phyloP scores from a whole-genome alignment of 1,284 basidiomycete species.

The Boletus calvinii region DNA sequence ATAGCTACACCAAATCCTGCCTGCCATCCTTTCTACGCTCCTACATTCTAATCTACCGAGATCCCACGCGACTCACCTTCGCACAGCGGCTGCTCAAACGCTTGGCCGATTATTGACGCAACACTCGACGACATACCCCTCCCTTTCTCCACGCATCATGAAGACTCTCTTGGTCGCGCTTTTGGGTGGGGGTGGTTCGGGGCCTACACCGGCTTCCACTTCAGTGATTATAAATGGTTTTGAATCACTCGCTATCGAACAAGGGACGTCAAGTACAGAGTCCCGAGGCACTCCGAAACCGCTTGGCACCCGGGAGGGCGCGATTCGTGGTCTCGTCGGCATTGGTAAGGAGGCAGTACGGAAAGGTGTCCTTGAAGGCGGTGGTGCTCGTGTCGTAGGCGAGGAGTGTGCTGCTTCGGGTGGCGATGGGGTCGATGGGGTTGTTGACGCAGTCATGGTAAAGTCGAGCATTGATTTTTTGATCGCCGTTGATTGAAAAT shows the following conservation, averaged over 20 bases:
- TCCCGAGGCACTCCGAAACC: constrained; percentile 56
- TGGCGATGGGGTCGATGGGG: constrained; percentile 38
- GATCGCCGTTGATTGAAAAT: not conserved
- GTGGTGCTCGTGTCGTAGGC: constrained; percentile 70
- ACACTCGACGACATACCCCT: constrained; percentile 83
- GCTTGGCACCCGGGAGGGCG: constrained; percentile 79
- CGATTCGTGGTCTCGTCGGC: constrained; percentile 79
- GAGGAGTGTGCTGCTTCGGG: constrained; percentile 50
- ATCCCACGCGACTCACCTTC: constrained; percentile 59
- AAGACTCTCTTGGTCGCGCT: constrained; percentile 91
- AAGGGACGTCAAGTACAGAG: constrained; percentile 19
- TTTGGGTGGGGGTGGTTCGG: constrained; percentile 36
- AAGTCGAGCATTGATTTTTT: constrained; percentile 18
- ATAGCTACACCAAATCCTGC: constrained; percentile 93
- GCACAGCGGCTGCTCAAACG: constrained; percentile 77
- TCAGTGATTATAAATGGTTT: constrained; percentile 29
- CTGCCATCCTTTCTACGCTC: constrained; percentile 87
- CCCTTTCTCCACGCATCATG: constrained; percentile 84
- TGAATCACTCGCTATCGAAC: constrained; percentile 26
- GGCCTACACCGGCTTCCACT: constrained; percentile 10
- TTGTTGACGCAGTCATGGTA: constrained; percentile 62
- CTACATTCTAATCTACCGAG: constrained; percentile 80
- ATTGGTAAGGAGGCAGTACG: constrained; percentile 82
- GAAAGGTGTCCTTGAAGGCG: constrained; percentile 74
- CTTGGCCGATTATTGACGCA: constrained; percentile 77